phyloP scores from a whole-genome alignment of 106 monocot species.

The Chionographis japonica region DNA sequence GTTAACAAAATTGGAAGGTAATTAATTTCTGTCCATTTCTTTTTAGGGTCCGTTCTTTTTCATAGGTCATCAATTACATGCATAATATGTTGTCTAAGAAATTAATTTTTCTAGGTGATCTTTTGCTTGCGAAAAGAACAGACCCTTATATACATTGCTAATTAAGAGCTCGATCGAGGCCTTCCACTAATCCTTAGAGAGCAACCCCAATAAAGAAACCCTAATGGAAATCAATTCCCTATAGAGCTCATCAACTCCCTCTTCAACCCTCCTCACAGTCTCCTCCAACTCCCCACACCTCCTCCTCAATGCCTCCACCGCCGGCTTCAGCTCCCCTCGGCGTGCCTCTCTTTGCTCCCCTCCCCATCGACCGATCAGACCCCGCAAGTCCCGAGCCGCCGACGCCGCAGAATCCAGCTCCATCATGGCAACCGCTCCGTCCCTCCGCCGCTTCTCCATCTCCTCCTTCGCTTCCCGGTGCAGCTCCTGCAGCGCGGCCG shows the following conservation, averaged over 20 bases:
- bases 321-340: not conserved
- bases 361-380: not conserved
- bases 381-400: conserved; percentile 17
- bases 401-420: conserved; percentile 23
- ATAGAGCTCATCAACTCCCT: conserved; percentile 38
- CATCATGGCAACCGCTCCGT: conserved; percentile 13
- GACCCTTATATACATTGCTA: no score
- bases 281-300: conserved; percentile 31
- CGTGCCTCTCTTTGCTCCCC: not conserved
- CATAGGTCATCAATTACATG: no score
- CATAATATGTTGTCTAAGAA: no score
- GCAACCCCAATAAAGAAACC: conserved; percentile 21
- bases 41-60: no score
- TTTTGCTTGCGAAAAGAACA: no score
- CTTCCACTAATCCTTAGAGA: not conserved
- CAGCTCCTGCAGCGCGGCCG: conserved; percentile 20
- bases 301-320: conserved; percentile 12
- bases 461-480: conserved; percentile 34
- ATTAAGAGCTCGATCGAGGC: no score
- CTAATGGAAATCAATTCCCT: conserved; percentile 28
- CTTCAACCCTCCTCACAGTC: conserved; percentile 15
- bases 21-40: no score
- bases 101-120: no score
- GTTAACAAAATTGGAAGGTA: no score
- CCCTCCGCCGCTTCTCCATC: conserved; percentile 29